Conservation (phyloP, 768 basidiomycete genomes). For the Lenzites betulinus region DNA sequence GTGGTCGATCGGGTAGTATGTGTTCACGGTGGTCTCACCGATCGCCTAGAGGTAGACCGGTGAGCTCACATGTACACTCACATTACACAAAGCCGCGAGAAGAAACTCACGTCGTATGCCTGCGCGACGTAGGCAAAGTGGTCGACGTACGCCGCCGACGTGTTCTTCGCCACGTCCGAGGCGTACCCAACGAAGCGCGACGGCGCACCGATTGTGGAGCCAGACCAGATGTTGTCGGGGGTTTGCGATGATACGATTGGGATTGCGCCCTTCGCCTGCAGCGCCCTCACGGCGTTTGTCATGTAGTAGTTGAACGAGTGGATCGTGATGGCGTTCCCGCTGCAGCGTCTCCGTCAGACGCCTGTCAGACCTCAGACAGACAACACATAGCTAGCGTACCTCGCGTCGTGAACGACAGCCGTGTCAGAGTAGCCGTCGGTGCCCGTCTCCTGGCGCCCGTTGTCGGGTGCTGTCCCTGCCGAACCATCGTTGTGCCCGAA, state of each 20-base stretch:
- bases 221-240: slow-evolving; percentile 47
- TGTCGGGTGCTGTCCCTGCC: slow-evolving; percentile 16
- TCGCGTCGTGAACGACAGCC: too few species aligned
- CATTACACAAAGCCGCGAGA: too few species aligned
- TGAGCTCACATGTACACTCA: too few species aligned
- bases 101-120: too few species aligned
- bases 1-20: slow-evolving; percentile 49
- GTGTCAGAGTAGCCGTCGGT: too few species aligned
- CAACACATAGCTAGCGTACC: too few species aligned
- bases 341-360: background rate
- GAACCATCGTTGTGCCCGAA: slow-evolving; percentile 50
- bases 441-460: background rate
- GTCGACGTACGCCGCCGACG: slow-evolving; percentile 44
- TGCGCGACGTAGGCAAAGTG: slow-evolving; percentile 50
- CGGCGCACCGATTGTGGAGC: slow-evolving; percentile 37
- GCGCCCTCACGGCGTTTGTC: slow-evolving; percentile 43
- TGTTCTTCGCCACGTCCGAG: slow-evolving; percentile 39
- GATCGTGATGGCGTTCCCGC: slow-evolving; percentile 29
- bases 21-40: slow-evolving; percentile 40
- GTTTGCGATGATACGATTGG: slow-evolving; percentile 52
- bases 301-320: slow-evolving; percentile 51
- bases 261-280: slow-evolving; percentile 48
- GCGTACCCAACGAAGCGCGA: slow-evolving; percentile 50
- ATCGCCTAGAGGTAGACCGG: slow-evolving; percentile 41
- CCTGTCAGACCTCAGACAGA: too few species aligned